phyloP scores from a whole-genome alignment of 768 basidiomycete species.

The Lactarius indigo region DNA sequence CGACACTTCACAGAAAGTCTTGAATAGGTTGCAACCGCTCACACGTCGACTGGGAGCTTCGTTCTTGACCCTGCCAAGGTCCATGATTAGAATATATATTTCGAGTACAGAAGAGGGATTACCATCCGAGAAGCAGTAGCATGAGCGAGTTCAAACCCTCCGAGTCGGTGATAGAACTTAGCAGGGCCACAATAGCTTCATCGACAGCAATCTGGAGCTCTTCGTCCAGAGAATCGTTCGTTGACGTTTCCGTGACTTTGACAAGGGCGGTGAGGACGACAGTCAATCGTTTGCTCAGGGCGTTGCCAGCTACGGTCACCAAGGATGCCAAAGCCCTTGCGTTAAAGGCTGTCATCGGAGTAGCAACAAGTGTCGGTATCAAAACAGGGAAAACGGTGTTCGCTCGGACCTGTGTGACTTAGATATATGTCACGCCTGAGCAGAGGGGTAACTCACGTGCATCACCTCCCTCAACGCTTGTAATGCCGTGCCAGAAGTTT shows the following conservation, averaged over 20 bases:
- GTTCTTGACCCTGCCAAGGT: slow-evolving; percentile 65
- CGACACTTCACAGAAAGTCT: slow-evolving; percentile 79
- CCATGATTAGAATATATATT: neutral
- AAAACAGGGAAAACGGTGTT: slow-evolving; percentile 95
- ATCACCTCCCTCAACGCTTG: slow-evolving; percentile 93
- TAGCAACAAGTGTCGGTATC: slow-evolving; percentile 86
- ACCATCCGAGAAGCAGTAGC: slow-evolving; percentile 88
- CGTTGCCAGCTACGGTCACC: slow-evolving; percentile 90
- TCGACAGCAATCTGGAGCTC: slow-evolving; percentile 68
- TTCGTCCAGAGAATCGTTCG: slow-evolving; percentile 49
- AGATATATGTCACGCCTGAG: neutral
- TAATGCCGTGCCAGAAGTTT: slow-evolving; percentile 91
- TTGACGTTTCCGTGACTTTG: slow-evolving; percentile 66
- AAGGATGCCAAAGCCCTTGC: slow-evolving; percentile 85
- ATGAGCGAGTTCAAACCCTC: slow-evolving; percentile 91
- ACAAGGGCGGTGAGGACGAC: slow-evolving; percentile 78
- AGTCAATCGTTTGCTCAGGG: slow-evolving; percentile 79
- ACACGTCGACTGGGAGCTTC: slow-evolving; percentile 67
- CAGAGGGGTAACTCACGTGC: slow-evolving; percentile 53
- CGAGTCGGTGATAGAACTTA: slow-evolving; percentile 74
- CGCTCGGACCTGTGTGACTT: slow-evolving; percentile 69
- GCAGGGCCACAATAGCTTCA: slow-evolving; percentile 69
- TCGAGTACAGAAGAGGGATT: slow-evolving; percentile 28
- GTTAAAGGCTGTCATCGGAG: slow-evolving; percentile 94
- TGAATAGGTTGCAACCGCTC: slow-evolving; percentile 75